Evolutionary conservation across 176 grass and related monocot species (phyloP), one percentile per base, ranked within the genome.

Genomic region (Stipa capillata): DNA sequence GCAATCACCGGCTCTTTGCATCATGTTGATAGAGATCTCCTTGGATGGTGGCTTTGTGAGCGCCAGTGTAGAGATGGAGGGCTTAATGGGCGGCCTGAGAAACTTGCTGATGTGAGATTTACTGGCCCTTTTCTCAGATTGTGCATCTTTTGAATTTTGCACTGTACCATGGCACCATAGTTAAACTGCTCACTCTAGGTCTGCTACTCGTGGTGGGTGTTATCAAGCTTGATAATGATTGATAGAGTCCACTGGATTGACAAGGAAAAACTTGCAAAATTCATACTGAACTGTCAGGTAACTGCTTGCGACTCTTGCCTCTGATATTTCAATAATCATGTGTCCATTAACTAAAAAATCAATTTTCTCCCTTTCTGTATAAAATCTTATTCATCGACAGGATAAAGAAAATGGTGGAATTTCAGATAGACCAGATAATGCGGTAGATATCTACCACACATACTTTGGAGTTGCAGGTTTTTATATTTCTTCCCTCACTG

Each of bases 201-300:
- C 41, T 99, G 96, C 60, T 99, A 99, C 54, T 95, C 92, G 10
- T 95, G 92, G 96, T 99, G 92, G 92, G 96, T 93, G 8, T 39
- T 93, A 41, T 81, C 90, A 73, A 99, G 96, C 76, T 85, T 99
- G 78, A 82, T 91, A 87, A 88, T 99, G 83, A 99, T 99, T 74
- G 96, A 99, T 65, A 88, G 96, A 70, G 86, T 95, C 55, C 96
- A 99, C 53, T 99, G 96, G 92, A 95, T 99, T 50, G 86, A 91
- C 75, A 93, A 83, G 77, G 85, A 87, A 33, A 99, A 95, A 74
- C 90, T 99, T 69, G 50, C 88, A 48, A 89, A 86, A 28, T 99
- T 95, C 87, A 95, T 99, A 73, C 56, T 96, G 25, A 96, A 96
- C 27, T 99, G 92, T 35, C 97, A 96, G 90, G 97, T 99, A 74